phyloP scores from a whole-genome alignment of 1,284 basidiomycete genomes.

The Apiotrichum gamsii region DNA sequence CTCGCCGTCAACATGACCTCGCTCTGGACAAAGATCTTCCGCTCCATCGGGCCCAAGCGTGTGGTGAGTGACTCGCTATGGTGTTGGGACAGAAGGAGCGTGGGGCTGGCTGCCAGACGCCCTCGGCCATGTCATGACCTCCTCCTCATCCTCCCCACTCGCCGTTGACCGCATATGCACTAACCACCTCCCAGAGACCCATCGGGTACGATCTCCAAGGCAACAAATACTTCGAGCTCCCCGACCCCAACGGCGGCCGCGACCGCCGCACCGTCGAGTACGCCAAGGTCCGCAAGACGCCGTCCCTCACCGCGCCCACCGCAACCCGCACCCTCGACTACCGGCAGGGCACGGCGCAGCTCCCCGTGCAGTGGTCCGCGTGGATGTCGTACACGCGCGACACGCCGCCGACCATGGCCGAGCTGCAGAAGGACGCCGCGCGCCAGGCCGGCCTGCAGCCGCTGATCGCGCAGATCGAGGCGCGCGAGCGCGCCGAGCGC shows the following conservation, averaged over 20 bases:
- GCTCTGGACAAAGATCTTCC: too few species aligned
- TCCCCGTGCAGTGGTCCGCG: constrained; percentile 37
- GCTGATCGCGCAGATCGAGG: constrained; percentile 33
- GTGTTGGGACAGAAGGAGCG: too few species aligned
- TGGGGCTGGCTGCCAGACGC: too few species aligned
- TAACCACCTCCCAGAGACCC: constrained; percentile 8
- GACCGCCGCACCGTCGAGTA: constrained; percentile 31
- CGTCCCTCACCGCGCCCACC: too few species aligned
- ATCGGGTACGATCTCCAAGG: constrained; percentile 21
- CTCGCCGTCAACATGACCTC: too few species aligned
- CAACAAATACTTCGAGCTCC: constrained; percentile 31
- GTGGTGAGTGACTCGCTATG: too few species aligned
- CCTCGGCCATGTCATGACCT: too few species aligned
- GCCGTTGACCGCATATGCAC: too few species aligned
- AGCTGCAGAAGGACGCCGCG: constrained; percentile 29
- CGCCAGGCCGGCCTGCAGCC: constrained; percentile 24
- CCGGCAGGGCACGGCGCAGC: constrained; percentile 23
- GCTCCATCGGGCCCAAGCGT: too few species aligned
- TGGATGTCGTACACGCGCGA: constrained; percentile 36
- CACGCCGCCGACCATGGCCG: constrained; percentile 28
- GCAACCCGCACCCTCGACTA: constrained; percentile 19
- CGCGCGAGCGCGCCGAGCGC: constrained; percentile 35
- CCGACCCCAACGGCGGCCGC: constrained; percentile 23
- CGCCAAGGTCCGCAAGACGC: constrained; percentile 2
- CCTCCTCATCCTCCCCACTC: too few species aligned